Base-by-base conservation (phyloP, 345 rosid species). In the Bretschneidera sinensis region DNA sequence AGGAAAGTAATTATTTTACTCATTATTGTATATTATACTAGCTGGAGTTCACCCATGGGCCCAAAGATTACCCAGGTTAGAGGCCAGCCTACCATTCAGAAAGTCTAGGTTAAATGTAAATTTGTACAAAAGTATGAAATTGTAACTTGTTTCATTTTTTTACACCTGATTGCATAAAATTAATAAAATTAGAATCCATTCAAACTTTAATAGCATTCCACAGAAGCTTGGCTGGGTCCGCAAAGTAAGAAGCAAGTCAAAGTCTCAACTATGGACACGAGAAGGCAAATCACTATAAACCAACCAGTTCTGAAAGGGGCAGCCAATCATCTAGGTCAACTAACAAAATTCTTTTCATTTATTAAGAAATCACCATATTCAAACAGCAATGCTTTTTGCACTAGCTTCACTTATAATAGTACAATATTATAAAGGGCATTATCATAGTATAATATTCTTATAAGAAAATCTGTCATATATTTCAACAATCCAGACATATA, bases 221-320 rank as follows among this genome's bases (percentile, higher is more conserved):
- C 35, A 25, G 24, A 56, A 66, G 39, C 33, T 17, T 54, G 56
- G 64, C 34, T 62, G 61, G 61, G 61, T 17, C 65, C 43, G 22
- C 47, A 67, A 56, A n/a, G n/a, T n/a, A n/a, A 57, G 68, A 74
- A 76, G 57, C 63, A 66, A 71, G 57, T 53, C 50, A 48, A 70
- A 54, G 21, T 72, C 43, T 51, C 58, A 57, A 45, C 57, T n/a
- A n/a, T n/a, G n/a, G n/a, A n/a, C n/a, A n/a, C n/a, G n/a, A 71
- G 71, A 65, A 67, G 68, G 67, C 64, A 77, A 71, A 58, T 64
- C 74, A 76, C 76, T 73, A n/a, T 7, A 48, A 68, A 45, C 55
- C 51, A 52, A 53, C 49, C 24, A 65, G 28, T 48, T 5, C 49
- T 67, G 57, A 62, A 69, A 17, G 62, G 47, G 55, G 55, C 23